Conservation (phyloP, 2,329 filamentous ascomycete species). For the Dendrostoma leiphaemia region DNA sequence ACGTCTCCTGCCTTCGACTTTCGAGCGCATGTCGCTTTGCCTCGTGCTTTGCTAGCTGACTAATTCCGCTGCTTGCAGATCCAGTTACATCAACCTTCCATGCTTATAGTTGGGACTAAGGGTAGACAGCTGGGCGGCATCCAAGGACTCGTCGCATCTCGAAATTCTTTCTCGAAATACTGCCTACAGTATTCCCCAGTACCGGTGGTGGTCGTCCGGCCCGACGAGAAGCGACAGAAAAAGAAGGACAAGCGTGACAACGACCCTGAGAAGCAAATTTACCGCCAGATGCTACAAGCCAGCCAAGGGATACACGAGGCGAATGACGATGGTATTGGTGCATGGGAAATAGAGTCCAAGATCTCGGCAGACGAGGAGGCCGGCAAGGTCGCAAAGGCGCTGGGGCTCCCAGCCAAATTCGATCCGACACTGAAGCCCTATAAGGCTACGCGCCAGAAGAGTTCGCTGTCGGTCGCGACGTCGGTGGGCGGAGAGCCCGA, state of each 20-base stretch:
- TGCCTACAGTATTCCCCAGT: constrained; percentile 92
- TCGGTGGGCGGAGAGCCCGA: constrained; percentile 4
- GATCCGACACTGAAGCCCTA: constrained; percentile 63
- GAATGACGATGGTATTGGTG: constrained; percentile 50
- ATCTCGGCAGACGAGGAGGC: constrained; percentile 62
- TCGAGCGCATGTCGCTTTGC: neutral
- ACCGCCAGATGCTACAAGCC: constrained; percentile 73
- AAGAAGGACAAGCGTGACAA: constrained; percentile 83
- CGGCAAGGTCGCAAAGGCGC: constrained; percentile 60
- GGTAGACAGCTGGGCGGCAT: constrained; percentile 82
- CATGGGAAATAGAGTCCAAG: constrained; percentile 53
- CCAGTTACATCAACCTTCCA: constrained; percentile 85
- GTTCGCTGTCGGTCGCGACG: constrained; percentile 26
- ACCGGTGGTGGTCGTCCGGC: constrained; percentile 87
- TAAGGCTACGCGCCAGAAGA: constrained; percentile 25
- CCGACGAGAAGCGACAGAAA: constrained; percentile 82
- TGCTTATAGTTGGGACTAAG: constrained; percentile 85
- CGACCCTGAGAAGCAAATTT: constrained; percentile 73
- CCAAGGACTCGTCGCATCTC: constrained; percentile 74
- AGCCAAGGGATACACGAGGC: constrained; percentile 56
- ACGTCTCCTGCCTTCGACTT: constrained; percentile 30
- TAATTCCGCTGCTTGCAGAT: constrained; percentile 54
- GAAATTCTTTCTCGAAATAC: constrained; percentile 89
- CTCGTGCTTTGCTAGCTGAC: constrained; percentile 1
- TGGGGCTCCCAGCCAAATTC: constrained; percentile 61